phyloP scores from a whole-genome alignment of 2,329 filamentous ascomycete species.

The Simplicillium aogashimaense region DNA sequence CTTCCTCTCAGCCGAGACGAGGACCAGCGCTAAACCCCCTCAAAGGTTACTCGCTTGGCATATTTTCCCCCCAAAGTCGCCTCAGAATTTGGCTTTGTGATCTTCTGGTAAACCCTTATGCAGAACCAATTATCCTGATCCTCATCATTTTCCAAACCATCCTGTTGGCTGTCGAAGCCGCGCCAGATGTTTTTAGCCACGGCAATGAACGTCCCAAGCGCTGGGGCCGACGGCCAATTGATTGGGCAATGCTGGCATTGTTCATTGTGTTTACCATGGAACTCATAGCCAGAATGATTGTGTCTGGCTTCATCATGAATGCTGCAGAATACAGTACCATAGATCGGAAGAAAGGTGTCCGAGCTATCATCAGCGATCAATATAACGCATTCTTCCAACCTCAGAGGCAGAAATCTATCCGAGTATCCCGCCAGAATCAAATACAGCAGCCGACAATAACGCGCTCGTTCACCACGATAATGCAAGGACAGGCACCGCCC shows the following conservation, averaged over 20 bases:
- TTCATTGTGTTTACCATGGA: conserved; percentile 90
- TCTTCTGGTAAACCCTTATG: conserved; percentile 73
- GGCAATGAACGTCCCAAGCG: conserved; percentile 47
- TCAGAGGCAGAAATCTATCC: conserved; percentile 61
- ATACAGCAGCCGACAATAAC: conserved; percentile 56
- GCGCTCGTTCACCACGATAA: conserved; percentile 71
- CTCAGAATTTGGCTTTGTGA: conserved; percentile 70
- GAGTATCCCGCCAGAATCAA: conserved; percentile 34
- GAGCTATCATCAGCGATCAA: conserved; percentile 64
- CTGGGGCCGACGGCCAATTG: conserved; percentile 62
- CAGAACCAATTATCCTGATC: conserved; percentile 76
- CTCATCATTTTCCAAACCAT: conserved; percentile 84
- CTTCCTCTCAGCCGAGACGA: conserved; percentile 8
- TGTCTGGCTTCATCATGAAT: conserved; percentile 89
- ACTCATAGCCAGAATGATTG: conserved; percentile 71
- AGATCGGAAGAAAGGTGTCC: conserved; percentile 65
- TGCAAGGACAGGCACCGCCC: conserved; percentile 49
- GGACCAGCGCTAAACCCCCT: conserved; percentile 55
- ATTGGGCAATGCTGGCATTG: conserved; percentile 72
- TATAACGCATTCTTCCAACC: conserved; percentile 74
- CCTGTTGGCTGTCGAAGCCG: conserved; percentile 77
- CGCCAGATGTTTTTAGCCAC: conserved; percentile 56
- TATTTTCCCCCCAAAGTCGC: conserved; percentile 71
- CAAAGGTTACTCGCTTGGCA: conserved; percentile 73
- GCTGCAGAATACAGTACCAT: conserved; percentile 87